Evolutionary conservation across 2,329 filamentous ascomycete species (phyloP).

Genomic region (Alternaria brassicicola): DNA sequence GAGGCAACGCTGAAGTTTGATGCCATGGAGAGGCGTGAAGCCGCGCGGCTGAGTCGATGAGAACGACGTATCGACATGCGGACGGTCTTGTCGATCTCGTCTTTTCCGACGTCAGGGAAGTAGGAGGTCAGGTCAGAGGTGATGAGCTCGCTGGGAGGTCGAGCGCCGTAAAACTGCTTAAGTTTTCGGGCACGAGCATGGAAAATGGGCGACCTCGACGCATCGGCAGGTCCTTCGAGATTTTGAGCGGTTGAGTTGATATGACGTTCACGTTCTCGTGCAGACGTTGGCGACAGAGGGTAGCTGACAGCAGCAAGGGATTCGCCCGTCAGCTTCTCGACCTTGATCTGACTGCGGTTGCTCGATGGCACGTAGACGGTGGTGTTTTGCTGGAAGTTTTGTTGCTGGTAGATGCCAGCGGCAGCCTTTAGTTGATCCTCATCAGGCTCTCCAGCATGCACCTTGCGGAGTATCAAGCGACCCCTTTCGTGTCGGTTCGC

Average conservation of each 20-base stretch:
- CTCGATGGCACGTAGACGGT: conserved; percentile 64
- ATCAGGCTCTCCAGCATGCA: conserved; percentile 90
- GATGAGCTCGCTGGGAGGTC: conserved; percentile 95
- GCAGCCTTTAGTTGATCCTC: conserved; percentile 85
- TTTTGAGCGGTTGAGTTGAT: conserved; percentile 60
- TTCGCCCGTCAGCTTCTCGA: conserved; percentile 88
- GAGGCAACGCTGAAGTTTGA: conserved; percentile 94
- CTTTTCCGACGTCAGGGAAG: conserved; percentile 92
- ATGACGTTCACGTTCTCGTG: conserved; percentile 69
- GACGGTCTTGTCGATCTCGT: conserved; percentile 94
- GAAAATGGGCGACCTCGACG: conserved; percentile 43
- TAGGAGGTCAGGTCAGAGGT: conserved; percentile 95
- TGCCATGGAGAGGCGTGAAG: conserved; percentile 89
- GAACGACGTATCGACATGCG: conserved; percentile 90
- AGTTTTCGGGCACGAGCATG: conserved; percentile 60
- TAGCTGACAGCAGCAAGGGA: conserved; percentile 84
- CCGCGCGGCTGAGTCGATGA: conserved; percentile 87
- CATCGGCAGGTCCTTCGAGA: conserved; percentile 50
- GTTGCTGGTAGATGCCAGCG: conserved; percentile 86
- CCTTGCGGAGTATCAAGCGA: conserved; percentile 86
- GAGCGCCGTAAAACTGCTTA: conserved; percentile 85
- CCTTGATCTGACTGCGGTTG: conserved; percentile 81
- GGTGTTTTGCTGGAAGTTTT: conserved; percentile 74
- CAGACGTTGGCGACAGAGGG: conserved; percentile 80
- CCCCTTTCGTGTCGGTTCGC: conserved; percentile 84